These are phyloP conservation scores for Darksidea phi DNA, from an alignment of 495 filamentous ascomycete species.

Conservation along the genomic window DNA sequence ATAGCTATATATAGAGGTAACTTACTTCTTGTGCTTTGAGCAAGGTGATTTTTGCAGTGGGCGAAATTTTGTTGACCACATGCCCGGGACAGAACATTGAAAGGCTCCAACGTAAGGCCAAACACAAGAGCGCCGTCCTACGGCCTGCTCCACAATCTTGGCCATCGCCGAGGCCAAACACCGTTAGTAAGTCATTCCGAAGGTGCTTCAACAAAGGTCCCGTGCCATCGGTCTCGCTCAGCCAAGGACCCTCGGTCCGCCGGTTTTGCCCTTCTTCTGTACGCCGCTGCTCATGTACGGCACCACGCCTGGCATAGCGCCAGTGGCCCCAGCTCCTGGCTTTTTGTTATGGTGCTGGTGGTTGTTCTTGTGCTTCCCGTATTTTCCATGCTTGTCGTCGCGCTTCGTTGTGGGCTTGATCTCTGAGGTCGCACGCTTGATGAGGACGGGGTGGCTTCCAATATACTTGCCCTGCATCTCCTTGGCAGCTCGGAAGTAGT, in stretches of 20 bases:
- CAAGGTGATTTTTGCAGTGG: too few relatives aligned
- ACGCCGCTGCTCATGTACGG: constrained; percentile 10
- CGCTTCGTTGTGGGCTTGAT: constrained; percentile 60
- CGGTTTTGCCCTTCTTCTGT: constrained; percentile 24
- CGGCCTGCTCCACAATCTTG: too few relatives aligned
- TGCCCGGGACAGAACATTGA: too few relatives aligned
- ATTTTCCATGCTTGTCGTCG: constrained; percentile 44
- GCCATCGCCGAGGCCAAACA: too few relatives aligned
- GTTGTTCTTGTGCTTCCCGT: constrained; percentile 18
- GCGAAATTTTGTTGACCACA: too few relatives aligned
- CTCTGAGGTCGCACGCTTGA: constrained; percentile 87
- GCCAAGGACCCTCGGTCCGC: constrained; percentile 14
- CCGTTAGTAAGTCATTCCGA: background rate
- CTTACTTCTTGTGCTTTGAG: too few relatives aligned
- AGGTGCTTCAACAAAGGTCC: background rate
- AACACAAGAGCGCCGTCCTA: too few relatives aligned
- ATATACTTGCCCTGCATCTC: constrained; percentile 99
- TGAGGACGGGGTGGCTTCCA: constrained; percentile 85
- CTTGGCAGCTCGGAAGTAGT: constrained; percentile 89
- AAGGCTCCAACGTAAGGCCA: too few relatives aligned
- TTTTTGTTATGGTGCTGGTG: background rate
- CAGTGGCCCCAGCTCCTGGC: background rate
- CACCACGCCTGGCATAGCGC: background rate
- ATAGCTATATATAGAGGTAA: too few relatives aligned
- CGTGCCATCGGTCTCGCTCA: background rate